These are phyloP conservation scores for Cinnamomum chago DNA, from an alignment of 164 flowering plant genomes.

Conservation along the genomic window DNA sequence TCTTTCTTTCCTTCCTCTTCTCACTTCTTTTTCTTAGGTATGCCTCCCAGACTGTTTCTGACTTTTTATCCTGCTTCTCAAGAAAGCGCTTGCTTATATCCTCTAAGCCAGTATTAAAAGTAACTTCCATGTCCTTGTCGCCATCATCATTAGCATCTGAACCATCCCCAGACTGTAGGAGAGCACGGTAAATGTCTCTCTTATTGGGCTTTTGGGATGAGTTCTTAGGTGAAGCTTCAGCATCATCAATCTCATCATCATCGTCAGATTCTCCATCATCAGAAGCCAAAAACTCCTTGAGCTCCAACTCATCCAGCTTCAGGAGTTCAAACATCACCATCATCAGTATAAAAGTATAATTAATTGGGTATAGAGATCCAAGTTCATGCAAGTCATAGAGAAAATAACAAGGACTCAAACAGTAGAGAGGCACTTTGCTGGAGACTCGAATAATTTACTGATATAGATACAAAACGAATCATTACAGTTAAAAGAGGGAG, in stretches of 20 bases:
- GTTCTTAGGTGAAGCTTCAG: conserved; percentile 19
- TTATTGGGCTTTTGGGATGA: conserved; percentile 33
- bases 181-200: conserved; percentile 50
- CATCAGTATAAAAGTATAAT: not conserved
- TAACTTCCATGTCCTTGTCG: conserved; percentile 87
- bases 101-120: conserved; percentile 86
- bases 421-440: not conserved
- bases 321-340: not conserved
- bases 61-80: conserved; percentile 60
- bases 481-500: no score
- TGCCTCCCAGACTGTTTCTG: conserved; percentile 87
- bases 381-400: not conserved
- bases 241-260: conserved; percentile 27
- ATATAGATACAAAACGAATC: no score
- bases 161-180: conserved; percentile 58
- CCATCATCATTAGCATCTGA: conserved; percentile 46
- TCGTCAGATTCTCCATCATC: conserved; percentile 63
- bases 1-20: conserved; percentile 63
- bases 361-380: not conserved
- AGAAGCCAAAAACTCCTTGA: conserved; percentile 76
- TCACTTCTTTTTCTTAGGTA: conserved; percentile 63
- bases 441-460: no score
- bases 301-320: conserved; percentile 67
- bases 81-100: conserved; percentile 75
- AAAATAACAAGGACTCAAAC: not conserved